These are phyloP conservation scores for Coelastrella sp. DNA, from an alignment of 139 green algal species.

Conservation along the genomic window DNA sequence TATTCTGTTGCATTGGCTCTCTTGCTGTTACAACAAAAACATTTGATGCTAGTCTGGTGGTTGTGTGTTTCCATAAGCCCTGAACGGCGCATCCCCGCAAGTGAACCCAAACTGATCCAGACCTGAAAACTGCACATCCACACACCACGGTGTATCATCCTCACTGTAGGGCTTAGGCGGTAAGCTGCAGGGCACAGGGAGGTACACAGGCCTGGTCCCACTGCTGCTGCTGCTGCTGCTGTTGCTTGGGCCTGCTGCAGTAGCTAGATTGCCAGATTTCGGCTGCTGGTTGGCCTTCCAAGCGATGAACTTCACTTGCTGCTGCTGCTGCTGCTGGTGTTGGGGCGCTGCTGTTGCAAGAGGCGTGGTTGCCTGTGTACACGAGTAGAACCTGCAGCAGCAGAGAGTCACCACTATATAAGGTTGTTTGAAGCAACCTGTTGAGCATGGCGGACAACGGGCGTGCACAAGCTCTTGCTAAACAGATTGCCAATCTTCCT, in stretches of 20 bases:
- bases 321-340: constrained; percentile 8
- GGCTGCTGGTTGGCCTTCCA: background rate
- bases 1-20: no score
- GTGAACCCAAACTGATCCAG: background rate
- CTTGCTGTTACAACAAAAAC: background rate
- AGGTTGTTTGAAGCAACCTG: no score
- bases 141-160: background rate
- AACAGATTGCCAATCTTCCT: no score
- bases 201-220: background rate
- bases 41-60: background rate
- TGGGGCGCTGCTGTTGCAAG: background rate
- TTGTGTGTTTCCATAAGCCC: background rate
- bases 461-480: no score
- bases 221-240: constrained; percentile 29
- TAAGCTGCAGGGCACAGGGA: background rate
- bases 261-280: background rate
- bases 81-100: background rate
- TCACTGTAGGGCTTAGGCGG: background rate
- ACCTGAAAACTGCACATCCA: background rate
- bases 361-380: no score
- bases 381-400: background rate
- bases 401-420: no score
- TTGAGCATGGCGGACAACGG: no score
- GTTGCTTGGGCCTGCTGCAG: background rate
- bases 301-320: background rate